A percentile compares a stretch with the other conserved stretches of the same genome.
These are phyloP conservation scores for Fraxinus ornus DNA, from an alignment of 305 asterid species.

Conservation along the genomic window DNA sequence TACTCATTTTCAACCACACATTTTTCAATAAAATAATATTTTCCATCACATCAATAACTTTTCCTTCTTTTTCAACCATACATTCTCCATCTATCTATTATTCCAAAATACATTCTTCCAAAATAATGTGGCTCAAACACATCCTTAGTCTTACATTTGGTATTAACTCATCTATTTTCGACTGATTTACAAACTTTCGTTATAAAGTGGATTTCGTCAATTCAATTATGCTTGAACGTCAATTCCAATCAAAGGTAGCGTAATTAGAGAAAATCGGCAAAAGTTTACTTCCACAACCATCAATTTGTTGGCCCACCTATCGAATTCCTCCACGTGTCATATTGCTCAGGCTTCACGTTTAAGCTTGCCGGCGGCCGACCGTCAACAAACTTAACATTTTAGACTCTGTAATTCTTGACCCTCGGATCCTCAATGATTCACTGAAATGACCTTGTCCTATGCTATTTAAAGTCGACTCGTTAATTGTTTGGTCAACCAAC, in stretches of 20 bases:
- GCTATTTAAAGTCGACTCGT: not conserved
- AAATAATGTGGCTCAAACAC: too few species aligned
- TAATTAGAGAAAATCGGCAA: not conserved
- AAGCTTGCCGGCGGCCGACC: not conserved
- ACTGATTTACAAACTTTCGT: not conserved
- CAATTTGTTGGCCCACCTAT: not conserved
- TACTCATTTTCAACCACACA: too few species aligned
- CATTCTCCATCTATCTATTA: too few species aligned
- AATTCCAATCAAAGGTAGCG: not conserved
- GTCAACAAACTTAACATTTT: not conserved
- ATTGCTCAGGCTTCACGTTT: not conserved
- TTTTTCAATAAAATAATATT: too few species aligned
- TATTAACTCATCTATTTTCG: too few species aligned
- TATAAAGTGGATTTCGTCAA: not conserved
- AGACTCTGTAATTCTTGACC: not conserved
- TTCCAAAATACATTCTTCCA: too few species aligned
- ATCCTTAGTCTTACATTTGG: too few species aligned
- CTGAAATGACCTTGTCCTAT: not conserved
- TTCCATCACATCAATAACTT: too few species aligned
- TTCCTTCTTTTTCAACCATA: too few species aligned
- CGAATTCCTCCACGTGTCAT: not conserved
- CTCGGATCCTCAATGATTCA: not conserved
- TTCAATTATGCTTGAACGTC: not conserved
- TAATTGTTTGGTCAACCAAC: not conserved
- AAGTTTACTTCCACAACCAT: not conserved